Conservation (phyloP, 257 asterid species). For the Verbena officinalis region DNA sequence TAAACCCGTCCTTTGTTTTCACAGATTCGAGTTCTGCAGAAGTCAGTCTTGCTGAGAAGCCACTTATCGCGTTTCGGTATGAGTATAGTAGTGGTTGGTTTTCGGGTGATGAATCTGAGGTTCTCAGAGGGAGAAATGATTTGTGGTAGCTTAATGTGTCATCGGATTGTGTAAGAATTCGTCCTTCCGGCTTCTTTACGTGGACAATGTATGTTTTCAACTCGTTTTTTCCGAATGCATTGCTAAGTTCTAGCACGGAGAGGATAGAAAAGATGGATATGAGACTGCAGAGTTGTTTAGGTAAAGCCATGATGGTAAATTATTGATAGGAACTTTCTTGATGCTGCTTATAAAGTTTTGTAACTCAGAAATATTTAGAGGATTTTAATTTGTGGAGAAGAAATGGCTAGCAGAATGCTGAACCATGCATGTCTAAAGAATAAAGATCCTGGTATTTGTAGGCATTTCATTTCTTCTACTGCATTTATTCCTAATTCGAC, state of each 20-base stretch:
- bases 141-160: slow-evolving; percentile 23
- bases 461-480: neutral
- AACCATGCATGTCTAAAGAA: neutral
- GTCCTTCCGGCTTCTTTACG: slow-evolving; percentile 16
- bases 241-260: neutral
- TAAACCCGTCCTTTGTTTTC: slow-evolving; percentile 29
- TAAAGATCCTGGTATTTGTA: neutral
- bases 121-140: slow-evolving; percentile 19
- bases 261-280: slow-evolving; percentile 11
- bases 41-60: slow-evolving; percentile 38
- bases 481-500: no score
- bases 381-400: neutral
- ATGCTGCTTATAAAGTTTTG: neutral
- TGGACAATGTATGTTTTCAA: slow-evolving; percentile 34
- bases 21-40: slow-evolving; percentile 25
- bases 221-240: neutral
- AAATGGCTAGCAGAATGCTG: slow-evolving; percentile 16
- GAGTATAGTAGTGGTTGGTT: slow-evolving; percentile 25
- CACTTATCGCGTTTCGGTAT: slow-evolving; percentile 32
- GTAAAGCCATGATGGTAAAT: slow-evolving; percentile 1
- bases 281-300: slow-evolving; percentile 4
- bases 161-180: neutral
- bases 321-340: neutral
- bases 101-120: neutral
- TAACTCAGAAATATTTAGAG: slow-evolving; percentile 20